A percentile compares a stretch with the other conserved stretches of the same genome.
Conservation (phyloP, 2,329 filamentous ascomycete genomes). For the Graphilbum ipis-grandicollis region DNA sequence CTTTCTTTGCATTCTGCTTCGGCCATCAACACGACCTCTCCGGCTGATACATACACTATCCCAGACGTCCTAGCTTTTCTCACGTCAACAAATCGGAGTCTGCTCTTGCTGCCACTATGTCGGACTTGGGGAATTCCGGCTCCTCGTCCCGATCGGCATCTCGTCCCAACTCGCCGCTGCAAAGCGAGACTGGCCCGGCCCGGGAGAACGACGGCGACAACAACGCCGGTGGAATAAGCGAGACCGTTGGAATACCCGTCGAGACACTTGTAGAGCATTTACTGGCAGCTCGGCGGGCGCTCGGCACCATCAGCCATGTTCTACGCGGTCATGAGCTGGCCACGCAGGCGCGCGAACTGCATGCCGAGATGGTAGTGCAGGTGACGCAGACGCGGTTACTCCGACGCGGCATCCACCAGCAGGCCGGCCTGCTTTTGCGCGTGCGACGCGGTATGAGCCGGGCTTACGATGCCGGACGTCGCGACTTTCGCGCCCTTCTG, state of each 20-base stretch:
- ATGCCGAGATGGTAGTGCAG: slow-evolving; percentile 65
- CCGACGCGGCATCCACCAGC: slow-evolving; percentile 39
- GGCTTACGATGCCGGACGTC: slow-evolving; percentile 39
- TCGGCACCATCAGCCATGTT: slow-evolving; percentile 69
- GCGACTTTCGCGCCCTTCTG: slow-evolving; percentile 44
- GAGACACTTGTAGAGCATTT: slow-evolving; percentile 73
- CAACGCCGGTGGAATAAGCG: slow-evolving; percentile 11
- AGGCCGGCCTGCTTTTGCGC: slow-evolving; percentile 32
- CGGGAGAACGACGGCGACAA: neutral
- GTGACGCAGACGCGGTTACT: slow-evolving; percentile 54
- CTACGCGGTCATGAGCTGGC: slow-evolving; percentile 78
- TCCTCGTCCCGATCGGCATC: slow-evolving; percentile 3
- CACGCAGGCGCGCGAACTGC: slow-evolving; percentile 51
- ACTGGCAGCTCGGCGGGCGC: slow-evolving; percentile 70
- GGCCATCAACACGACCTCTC: no score
- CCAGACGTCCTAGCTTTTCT: no score
- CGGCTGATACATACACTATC: no score
- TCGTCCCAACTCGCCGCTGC: slow-evolving; percentile 1
- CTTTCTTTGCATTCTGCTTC: no score
- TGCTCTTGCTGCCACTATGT: neutral
- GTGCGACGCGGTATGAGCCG: slow-evolving; percentile 32
- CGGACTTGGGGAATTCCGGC: neutral
- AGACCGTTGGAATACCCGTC: slow-evolving; percentile 30
- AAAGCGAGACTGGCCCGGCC: neutral
- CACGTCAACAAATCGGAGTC: no score